Conservation (phyloP, 2,329 filamentous ascomycete genomes). For the Periglandula ipomoeae region DNA sequence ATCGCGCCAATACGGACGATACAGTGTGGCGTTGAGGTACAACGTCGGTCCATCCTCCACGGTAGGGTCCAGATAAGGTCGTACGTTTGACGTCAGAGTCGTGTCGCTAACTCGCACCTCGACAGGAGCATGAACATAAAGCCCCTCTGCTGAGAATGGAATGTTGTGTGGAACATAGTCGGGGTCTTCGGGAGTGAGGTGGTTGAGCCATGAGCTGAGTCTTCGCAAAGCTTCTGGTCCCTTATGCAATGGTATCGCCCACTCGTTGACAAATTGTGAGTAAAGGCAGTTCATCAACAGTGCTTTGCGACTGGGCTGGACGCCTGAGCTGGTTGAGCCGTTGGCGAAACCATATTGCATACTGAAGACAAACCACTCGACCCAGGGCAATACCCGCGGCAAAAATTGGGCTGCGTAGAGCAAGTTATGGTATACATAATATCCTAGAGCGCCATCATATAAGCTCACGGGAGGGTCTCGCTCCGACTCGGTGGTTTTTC, state of each 20-base stretch:
- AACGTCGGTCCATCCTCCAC: constrained; percentile 60
- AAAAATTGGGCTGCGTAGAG: constrained; percentile 71
- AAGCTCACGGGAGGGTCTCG: constrained; percentile 57
- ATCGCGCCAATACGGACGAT: constrained; percentile 70
- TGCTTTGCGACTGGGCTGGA: constrained; percentile 71
- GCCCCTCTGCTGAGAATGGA: constrained; percentile 66
- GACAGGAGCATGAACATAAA: constrained; percentile 84
- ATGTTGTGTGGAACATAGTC: constrained; percentile 59
- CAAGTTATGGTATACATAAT: constrained; percentile 85
- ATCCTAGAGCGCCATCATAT: constrained; percentile 75
- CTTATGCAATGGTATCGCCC: constrained; percentile 79
- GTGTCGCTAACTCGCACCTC: constrained; percentile 84
- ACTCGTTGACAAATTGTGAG: constrained; percentile 98
- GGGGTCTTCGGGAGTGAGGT: constrained; percentile 50
- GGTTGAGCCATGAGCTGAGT: constrained; percentile 76
- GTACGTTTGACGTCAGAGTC: constrained; percentile 24
- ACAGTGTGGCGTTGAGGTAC: constrained; percentile 85
- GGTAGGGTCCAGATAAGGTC: constrained; percentile 60
- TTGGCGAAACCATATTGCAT: constrained; percentile 92
- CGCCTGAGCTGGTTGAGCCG: constrained; percentile 57
- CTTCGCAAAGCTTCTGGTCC: constrained; percentile 81
- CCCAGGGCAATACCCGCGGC: constrained; percentile 71
- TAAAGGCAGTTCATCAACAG: constrained; percentile 96
- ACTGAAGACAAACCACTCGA: constrained; percentile 95
- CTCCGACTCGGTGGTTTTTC: constrained; percentile 58